Percentiles rank a stretch among this genome's conserved stretches.
Conservation (phyloP, 441 rosid genomes). For the Hypseocharis bilobata region DNA sequence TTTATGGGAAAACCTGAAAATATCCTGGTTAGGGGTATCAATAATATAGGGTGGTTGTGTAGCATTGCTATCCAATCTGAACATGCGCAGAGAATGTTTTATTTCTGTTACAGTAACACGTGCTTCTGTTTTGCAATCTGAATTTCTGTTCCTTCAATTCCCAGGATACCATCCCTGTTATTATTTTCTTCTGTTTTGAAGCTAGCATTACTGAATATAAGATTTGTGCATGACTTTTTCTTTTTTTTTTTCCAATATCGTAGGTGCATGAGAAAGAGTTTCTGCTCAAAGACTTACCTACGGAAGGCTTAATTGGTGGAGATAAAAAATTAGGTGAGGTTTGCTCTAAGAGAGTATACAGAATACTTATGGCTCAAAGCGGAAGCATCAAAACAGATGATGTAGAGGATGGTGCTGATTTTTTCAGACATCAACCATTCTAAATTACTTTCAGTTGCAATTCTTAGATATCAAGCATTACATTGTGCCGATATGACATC, state of each 20-base stretch:
- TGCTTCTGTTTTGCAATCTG: not conserved
- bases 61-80: not conserved
- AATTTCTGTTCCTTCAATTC: not conserved
- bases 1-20: too few species aligned
- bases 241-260: slow-evolving; percentile 1
- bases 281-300: slow-evolving; percentile 58
- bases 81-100: not conserved
- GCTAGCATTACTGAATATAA: not conserved
- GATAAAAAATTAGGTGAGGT: slow-evolving; percentile 72
- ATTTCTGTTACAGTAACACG: not conserved
- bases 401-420: slow-evolving; percentile 82
- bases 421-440: slow-evolving; percentile 33
- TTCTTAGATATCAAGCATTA: slow-evolving; percentile 3
- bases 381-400: slow-evolving; percentile 70
- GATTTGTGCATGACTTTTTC: not conserved
- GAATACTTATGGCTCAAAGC: slow-evolving; percentile 70
- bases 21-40: too few species aligned
- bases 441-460: slow-evolving; percentile 1
- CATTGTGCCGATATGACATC: too few species aligned
- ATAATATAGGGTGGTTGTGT: too few species aligned
- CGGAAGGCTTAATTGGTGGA: slow-evolving; percentile 59
- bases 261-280: slow-evolving; percentile 86
- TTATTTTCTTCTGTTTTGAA: not conserved
- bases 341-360: slow-evolving; percentile 77
- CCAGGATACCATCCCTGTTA: not conserved